Base-by-base conservation (phyloP, 345 rosid genomes). In the Gynandropsis gynandra region DNA sequence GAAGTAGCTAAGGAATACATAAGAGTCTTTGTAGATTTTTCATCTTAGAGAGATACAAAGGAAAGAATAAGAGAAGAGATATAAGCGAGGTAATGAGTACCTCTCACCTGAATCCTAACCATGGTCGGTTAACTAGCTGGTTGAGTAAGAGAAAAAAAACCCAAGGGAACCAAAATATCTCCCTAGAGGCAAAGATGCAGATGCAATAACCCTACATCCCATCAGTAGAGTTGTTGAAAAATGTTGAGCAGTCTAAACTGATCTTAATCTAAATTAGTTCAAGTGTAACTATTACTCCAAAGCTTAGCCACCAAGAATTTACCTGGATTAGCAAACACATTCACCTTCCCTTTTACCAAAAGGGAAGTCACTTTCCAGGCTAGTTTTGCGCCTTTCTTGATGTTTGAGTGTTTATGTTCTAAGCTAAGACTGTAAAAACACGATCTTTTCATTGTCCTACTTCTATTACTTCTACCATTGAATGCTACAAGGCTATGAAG, bases 101-200 rank as follows among this genome's bases (percentile, higher is more conserved):
- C 65, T 59, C 65, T 43, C 70, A 74, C 83, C 89, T 69, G 74
- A 61, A 87, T 77, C 90, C 88, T 84, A 88, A 88, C 97, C 97
- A 84, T 88, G 94, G 97, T 76, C 68, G 89, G 62, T 64, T 74
- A 40, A 69, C 66, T 54, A 72, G 76, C 63, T 65, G 15, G 65
- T 58, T 65, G 70, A 65, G 66, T 65, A 58, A 9, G 57, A 69
- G 77, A 73, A 74, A 76, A 74, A 76, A 80, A 80, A 79, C 84
- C 73, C 46, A 63, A 66, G 80, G 87, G 82, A 82, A 78, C 71
- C 86, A 67, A 88, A 84, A 88, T 84, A 88, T 82, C 56, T 83
- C 95, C 97, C 89, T 15, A 49, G 72, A 81, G 82, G 72, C 79
- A 53, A 66, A 44, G 67, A 81, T 81, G 89, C 85, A 87, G 56